A percentile compares a stretch with the other conserved stretches of the same genome.
Conservation (phyloP, 106 monocot species). For the Acanthochlamys bracteata region DNA sequence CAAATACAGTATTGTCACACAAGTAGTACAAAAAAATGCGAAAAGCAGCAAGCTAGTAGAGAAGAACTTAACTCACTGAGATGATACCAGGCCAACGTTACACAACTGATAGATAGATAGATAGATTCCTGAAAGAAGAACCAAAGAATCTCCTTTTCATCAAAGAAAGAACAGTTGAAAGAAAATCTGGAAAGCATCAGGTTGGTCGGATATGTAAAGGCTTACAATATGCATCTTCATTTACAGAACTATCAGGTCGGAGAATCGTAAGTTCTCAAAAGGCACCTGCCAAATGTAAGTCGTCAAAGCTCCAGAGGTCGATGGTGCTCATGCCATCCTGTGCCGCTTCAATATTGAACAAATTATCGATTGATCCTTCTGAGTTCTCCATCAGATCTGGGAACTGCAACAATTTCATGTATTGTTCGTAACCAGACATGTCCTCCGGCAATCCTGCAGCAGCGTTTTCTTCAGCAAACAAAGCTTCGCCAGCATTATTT, state of each 20-base stretch:
- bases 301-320: constrained; percentile 71
- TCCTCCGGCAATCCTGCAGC: constrained; percentile 34
- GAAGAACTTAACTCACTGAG: too few relatives aligned
- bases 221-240: constrained; percentile 5
- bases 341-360: constrained; percentile 24
- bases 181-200: background rate
- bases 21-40: too few relatives aligned
- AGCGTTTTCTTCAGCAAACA: constrained; percentile 10
- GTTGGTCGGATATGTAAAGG: background rate
- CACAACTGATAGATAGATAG: background rate
- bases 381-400: constrained; percentile 33
- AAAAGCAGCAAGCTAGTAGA: too few relatives aligned
- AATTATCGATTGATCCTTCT: constrained; percentile 19
- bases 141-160: background rate
- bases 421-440: constrained; percentile 33
- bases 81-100: too few relatives aligned
- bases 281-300: constrained; percentile 22
- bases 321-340: constrained; percentile 25
- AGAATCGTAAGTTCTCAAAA: background rate
- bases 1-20: too few relatives aligned
- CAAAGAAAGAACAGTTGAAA: background rate
- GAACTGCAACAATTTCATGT: constrained; percentile 39
- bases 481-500: constrained; percentile 22
- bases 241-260: constrained; percentile 9
- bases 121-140: background rate